A percentile compares a stretch with the other conserved stretches of the same genome.
phyloP scores from a whole-genome alignment of 495 filamentous ascomycete genomes.

The Xylaria scruposa region DNA sequence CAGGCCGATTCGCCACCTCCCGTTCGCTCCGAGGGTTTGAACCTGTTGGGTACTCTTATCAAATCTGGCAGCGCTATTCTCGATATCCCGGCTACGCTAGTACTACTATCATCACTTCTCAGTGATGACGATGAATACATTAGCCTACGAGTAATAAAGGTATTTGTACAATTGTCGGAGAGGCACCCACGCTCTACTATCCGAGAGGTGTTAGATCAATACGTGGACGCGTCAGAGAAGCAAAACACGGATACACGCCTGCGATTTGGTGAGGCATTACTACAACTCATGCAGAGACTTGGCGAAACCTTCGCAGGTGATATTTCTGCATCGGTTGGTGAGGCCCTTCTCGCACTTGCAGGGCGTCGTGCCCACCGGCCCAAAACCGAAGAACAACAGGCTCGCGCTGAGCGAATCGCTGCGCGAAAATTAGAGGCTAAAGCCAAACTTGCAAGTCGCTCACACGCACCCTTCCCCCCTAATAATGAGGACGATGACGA shows the following conservation, averaged over 20 bases:
- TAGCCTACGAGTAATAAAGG: constrained; percentile 72
- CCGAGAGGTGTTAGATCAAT: constrained; percentile 71
- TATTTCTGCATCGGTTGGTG: constrained; percentile 59
- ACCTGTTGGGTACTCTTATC: constrained; percentile 70
- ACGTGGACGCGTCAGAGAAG: constrained; percentile 67
- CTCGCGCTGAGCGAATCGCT: constrained; percentile 52
- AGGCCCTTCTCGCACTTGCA: constrained; percentile 70
- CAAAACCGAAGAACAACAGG: constrained; percentile 57
- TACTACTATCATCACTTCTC: constrained; percentile 70
- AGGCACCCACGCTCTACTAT: constrained; percentile 70
- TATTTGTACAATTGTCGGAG: constrained; percentile 69
- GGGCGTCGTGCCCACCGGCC: constrained; percentile 66
- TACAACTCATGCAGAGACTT: constrained; percentile 71
- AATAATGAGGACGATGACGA: constrained; percentile 63
- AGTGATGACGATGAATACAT: constrained; percentile 77
- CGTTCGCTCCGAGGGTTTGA: constrained; percentile 78
- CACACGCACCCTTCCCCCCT: constrained; percentile 24
- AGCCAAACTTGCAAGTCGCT: constrained; percentile 1
- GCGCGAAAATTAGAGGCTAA: constrained; percentile 56
- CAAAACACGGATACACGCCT: constrained; percentile 69
- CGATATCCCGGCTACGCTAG: constrained; percentile 71
- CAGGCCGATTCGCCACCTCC: constrained; percentile 71
- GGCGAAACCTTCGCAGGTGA: constrained; percentile 67
- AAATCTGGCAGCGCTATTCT: constrained; percentile 66
- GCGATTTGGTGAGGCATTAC: constrained; percentile 74